Evolutionary conservation across 2,329 filamentous ascomycete species (phyloP).

Genomic region (Microdochium bolleyi): DNA sequence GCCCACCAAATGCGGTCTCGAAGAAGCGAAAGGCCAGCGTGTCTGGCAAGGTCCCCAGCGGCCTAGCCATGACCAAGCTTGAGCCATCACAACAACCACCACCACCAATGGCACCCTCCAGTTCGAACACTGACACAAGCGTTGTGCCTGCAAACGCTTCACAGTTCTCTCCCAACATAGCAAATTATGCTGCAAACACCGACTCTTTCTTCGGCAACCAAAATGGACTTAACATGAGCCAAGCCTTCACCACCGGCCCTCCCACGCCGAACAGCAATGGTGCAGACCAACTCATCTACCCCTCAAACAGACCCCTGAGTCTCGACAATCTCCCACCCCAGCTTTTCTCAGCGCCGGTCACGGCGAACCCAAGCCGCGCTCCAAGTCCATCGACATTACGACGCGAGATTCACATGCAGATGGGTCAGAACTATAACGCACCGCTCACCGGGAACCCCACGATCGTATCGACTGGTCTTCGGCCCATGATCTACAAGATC

Average conservation of each 20-base stretch:
- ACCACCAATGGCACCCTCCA: slow-evolving; percentile 26
- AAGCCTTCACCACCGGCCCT: slow-evolving; percentile 48
- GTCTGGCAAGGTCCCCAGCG: slow-evolving; percentile 60
- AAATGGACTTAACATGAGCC: slow-evolving; percentile 13
- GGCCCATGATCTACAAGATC: slow-evolving; percentile 69
- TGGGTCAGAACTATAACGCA: slow-evolving; percentile 21
- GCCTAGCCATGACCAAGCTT: slow-evolving; percentile 74
- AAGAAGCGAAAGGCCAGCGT: slow-evolving; percentile 80
- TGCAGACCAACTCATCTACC: slow-evolving; percentile 46
- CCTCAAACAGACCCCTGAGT: slow-evolving; percentile 51
- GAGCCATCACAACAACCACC: slow-evolving; percentile 46
- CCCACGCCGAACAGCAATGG: slow-evolving; percentile 57
- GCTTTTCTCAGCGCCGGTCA: slow-evolving; percentile 64
- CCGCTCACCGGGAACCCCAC: slow-evolving; percentile 11
- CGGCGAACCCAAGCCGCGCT: slow-evolving; percentile 69
- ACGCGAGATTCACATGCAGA: slow-evolving; percentile 33
- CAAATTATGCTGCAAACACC: slow-evolving; percentile 31
- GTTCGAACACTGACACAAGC: slow-evolving; percentile 15
- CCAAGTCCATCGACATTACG: slow-evolving; percentile 57
- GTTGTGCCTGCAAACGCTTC: slow-evolving; percentile 34
- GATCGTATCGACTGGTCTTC: slow-evolving; percentile 6
- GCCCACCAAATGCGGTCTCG: slow-evolving; percentile 55
- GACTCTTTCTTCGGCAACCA: slow-evolving; percentile 22
- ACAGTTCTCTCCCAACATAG: slow-evolving; percentile 42
- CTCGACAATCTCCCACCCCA: slow-evolving; percentile 58